Percentiles rank a stretch among this genome's conserved stretches.
Evolutionary conservation across 2,329 filamentous ascomycete species (phyloP).

Genomic region (Rugonectria rugulosa): DNA sequence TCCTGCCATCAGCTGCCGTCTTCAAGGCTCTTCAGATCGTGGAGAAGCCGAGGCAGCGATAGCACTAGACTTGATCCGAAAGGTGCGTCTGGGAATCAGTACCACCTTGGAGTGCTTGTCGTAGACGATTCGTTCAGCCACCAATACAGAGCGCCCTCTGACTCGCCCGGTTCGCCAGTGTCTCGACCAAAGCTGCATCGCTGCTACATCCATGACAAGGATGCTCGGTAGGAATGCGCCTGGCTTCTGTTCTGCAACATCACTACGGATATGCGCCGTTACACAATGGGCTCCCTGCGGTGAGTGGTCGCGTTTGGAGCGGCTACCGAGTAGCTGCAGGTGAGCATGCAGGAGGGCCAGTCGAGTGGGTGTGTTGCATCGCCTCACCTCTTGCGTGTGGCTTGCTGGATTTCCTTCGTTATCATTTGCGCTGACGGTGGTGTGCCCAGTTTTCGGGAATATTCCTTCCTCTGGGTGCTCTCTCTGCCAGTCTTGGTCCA

Average conservation of each 20-base stretch:
- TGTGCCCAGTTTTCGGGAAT: conserved; percentile 6
- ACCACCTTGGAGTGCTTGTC: not conserved
- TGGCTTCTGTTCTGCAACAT: too few relatives aligned
- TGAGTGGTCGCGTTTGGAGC: not conserved
- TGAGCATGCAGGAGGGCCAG: not conserved
- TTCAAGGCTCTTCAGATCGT: not conserved
- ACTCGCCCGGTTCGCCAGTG: not conserved
- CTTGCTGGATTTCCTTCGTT: conserved; percentile 3
- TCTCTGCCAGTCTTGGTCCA: too few relatives aligned
- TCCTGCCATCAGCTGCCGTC: not conserved
- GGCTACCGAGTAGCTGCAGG: conserved; percentile 1
- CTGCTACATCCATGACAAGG: too few relatives aligned
- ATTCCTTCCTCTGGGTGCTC: too few relatives aligned
- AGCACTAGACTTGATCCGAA: not conserved
- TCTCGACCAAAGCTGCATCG: not conserved
- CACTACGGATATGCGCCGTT: not conserved
- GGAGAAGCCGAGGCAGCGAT: not conserved
- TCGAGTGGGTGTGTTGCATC: conserved; percentile 1
- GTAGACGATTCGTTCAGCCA: not conserved
- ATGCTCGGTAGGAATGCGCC: too few relatives aligned
- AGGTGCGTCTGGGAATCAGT: not conserved
- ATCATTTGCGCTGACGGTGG: conserved; percentile 20
- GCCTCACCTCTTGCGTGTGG: conserved; percentile 1
- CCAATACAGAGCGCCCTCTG: too few relatives aligned
- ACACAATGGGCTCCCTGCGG: not conserved